These are phyloP conservation scores for Clitoria ternatea DNA, from an alignment of 306 rosid genomes.

Conservation along the genomic window DNA sequence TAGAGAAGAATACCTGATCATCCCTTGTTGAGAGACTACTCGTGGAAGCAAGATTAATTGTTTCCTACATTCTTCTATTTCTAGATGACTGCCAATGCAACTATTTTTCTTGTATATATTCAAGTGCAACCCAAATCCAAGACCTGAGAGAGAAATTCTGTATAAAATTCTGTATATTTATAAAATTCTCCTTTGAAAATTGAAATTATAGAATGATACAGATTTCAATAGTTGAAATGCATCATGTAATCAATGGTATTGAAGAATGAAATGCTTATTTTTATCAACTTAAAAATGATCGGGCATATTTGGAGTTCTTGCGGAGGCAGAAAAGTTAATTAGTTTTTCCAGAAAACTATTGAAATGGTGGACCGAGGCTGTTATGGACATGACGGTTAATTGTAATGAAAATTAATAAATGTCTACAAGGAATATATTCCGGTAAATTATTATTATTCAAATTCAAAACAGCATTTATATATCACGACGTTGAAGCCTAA, in stretches of 20 bases:
- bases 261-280: no score
- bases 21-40: slow-evolving; percentile 8
- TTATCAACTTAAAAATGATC: no score
- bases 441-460: no score
- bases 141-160: no score
- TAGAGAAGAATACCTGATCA: slow-evolving; percentile 88
- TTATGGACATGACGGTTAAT: no score
- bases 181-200: neutral
- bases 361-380: neutral
- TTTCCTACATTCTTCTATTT: neutral
- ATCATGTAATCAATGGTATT: neutral
- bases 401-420: no score
- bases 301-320: no score
- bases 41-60: neutral
- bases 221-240: neutral
- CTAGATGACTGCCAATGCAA: neutral
- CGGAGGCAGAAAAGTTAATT: no score
- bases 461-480: neutral
- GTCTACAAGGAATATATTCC: no score
- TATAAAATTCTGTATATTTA: neutral
- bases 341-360: neutral
- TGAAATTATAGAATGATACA: neutral
- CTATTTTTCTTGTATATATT: slow-evolving; percentile 19
- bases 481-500: no score
- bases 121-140: neutral